Percentiles rank a stretch among this genome's conserved stretches.
Conservation (phyloP, 2,329 filamentous ascomycete species). For the Verruconis gallopava region DNA sequence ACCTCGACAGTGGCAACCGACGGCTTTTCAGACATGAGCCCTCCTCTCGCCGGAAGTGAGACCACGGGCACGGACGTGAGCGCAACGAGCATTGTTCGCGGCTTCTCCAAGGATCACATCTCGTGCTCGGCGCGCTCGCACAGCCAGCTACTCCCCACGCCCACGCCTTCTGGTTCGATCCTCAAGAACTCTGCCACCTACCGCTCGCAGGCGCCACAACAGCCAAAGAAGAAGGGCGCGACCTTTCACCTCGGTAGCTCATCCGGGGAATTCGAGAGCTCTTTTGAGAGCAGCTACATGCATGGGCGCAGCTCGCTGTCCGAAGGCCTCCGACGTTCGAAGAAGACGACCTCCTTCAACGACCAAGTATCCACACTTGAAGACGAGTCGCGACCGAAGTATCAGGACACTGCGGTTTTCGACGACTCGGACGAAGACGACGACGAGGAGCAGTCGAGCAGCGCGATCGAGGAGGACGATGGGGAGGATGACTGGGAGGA, state of each 20-base stretch:
- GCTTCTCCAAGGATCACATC: constrained; percentile 67
- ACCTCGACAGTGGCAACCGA: constrained; percentile 41
- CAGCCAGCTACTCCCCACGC: constrained; percentile 33
- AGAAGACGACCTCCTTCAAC: constrained; percentile 70
- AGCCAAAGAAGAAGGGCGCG: constrained; percentile 51
- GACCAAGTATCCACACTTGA: constrained; percentile 59
- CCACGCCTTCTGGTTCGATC: constrained; percentile 42
- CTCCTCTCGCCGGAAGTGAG: constrained; percentile 41
- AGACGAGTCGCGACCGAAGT: constrained; percentile 41
- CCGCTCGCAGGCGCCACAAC: constrained; percentile 8
- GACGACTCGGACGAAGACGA: constrained; percentile 34
- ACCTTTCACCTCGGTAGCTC: constrained; percentile 67
- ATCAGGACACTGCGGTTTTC: constrained; percentile 46
- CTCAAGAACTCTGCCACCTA: constrained; percentile 38
- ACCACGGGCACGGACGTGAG: constrained; percentile 50
- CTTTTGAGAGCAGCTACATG: constrained; percentile 42
- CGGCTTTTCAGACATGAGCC: constrained; percentile 22
- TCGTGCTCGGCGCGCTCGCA: constrained; percentile 55
- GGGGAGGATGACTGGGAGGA: constrained; percentile 41
- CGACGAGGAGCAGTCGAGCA: constrained; percentile 63
- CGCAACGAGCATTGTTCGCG: constrained; percentile 63
- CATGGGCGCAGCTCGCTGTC: constrained; percentile 36
- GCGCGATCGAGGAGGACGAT: constrained; percentile 53
- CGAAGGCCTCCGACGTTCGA: constrained; percentile 32
- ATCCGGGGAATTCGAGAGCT: constrained; percentile 75